These are phyloP conservation scores for Podosphaera aphanis DNA, from an alignment of 2,329 filamentous ascomycete genomes.

Conservation along the genomic window DNA sequence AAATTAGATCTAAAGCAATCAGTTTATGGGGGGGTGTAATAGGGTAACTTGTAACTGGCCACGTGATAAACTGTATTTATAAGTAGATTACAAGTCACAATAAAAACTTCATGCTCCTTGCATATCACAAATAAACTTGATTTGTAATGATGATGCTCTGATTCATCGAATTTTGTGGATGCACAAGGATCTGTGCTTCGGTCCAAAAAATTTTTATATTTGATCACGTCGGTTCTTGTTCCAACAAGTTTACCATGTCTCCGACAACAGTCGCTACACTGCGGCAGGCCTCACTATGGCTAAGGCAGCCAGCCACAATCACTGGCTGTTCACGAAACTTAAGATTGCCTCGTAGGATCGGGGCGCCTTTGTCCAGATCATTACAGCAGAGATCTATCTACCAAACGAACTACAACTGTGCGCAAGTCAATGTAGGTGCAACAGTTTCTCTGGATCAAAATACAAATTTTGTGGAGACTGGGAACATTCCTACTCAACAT, in stretches of 20 bases:
- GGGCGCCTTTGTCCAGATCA: constrained; percentile 8
- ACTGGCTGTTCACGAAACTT: constrained; percentile 10
- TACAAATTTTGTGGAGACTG: constrained; percentile 37
- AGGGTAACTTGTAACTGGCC: no score
- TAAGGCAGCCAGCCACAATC: constrained; percentile 10
- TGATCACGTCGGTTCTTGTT: not conserved
- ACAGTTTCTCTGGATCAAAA: constrained; percentile 73
- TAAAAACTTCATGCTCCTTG: no score
- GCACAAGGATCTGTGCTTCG: not conserved
- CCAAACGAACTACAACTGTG: constrained; percentile 54
- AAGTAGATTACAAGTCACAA: no score
- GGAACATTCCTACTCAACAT: constrained; percentile 12
- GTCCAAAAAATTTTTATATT: not conserved
- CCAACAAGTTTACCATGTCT: constrained; percentile 8
- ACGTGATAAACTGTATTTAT: no score
- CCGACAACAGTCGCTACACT: constrained; percentile 13
- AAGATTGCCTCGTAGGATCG: constrained; percentile 6
- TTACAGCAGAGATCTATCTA: constrained; percentile 52
- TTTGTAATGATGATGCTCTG: not conserved
- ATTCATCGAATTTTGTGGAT: not conserved
- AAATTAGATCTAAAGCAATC: no score
- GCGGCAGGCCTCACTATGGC: constrained; percentile 15
- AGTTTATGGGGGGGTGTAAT: no score
- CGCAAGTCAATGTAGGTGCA: constrained; percentile 61
- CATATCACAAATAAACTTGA: no score